Percentiles rank a stretch among this genome's conserved stretches.
Evolutionary conservation across 1,284 basidiomycete species (phyloP).

Genomic region (Waitea zeae): DNA sequence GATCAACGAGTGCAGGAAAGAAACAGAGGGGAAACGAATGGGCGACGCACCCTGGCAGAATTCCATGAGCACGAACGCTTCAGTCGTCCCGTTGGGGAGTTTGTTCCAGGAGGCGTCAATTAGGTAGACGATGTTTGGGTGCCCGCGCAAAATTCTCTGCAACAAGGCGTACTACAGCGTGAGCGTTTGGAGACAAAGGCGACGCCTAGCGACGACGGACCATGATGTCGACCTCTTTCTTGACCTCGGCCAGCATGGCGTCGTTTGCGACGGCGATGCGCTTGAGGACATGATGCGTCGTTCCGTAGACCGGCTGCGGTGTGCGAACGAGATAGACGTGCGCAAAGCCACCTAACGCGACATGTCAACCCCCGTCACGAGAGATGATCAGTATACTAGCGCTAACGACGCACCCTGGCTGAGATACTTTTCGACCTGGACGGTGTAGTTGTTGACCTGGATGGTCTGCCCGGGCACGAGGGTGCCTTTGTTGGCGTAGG

Average conservation of each 20-base stretch:
- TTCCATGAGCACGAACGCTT: constrained; percentile 99
- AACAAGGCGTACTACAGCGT: constrained; percentile 13
- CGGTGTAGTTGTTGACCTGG: constrained; percentile 76
- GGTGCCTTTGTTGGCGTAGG: constrained; percentile 33
- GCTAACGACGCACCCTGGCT: constrained; percentile 61
- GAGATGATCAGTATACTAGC: background rate
- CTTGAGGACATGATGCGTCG: constrained; percentile 94
- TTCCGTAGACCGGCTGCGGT: constrained; percentile 69
- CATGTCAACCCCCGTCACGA: constrained; percentile 6
- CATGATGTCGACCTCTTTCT: constrained; percentile 98
- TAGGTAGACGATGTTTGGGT: constrained; percentile 86
- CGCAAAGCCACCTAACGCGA: constrained; percentile 78
- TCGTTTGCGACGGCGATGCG: constrained; percentile 90
- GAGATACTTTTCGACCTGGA: constrained; percentile 81
- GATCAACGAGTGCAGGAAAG: constrained; percentile 3
- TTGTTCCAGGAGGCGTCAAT: constrained; percentile 88
- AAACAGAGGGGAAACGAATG: constrained; percentile 8
- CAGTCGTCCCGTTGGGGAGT: constrained; percentile 69
- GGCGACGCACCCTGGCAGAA: constrained; percentile 56
- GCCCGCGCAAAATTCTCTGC: constrained; percentile 73
- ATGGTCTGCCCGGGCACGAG: constrained; percentile 75
- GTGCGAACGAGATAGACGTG: constrained; percentile 95
- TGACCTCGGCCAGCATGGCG: constrained; percentile 82
- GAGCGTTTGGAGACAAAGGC: too few relatives aligned
- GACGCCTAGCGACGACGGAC: constrained; percentile 39